Evolutionary conservation across 352 stramenopile species (phyloP).

Genomic region (Phytopythium chamaehyphon): DNA sequence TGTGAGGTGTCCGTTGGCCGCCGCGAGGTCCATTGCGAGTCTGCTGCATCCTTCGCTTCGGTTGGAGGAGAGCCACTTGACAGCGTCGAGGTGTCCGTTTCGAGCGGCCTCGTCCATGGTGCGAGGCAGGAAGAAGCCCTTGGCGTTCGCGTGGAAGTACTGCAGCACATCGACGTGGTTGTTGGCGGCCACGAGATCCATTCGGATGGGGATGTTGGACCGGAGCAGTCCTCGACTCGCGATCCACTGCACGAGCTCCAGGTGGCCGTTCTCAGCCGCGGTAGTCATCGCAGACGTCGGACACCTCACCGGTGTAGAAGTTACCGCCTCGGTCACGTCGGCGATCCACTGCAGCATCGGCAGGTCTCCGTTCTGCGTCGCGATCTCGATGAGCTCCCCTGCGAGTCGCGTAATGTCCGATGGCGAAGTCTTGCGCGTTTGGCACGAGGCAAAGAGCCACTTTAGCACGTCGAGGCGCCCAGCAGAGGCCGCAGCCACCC

Average conservation of each 20-base stretch:
- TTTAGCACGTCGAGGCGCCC: constrained; percentile 13
- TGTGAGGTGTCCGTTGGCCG: constrained; percentile 16
- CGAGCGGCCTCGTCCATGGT: constrained; percentile 14
- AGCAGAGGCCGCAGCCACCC: constrained; percentile 6
- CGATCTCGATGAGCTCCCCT: constrained; percentile 5
- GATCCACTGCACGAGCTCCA: constrained; percentile 13
- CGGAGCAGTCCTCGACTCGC: constrained; percentile 3
- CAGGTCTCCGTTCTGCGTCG: constrained; percentile 12
- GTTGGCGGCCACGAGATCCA: constrained; percentile 13
- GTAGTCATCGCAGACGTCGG: constrained; percentile 11
- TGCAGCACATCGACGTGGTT: constrained; percentile 12
- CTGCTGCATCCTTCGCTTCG: constrained; percentile 16
- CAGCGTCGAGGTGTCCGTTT: constrained; percentile 6
- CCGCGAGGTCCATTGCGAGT: constrained; percentile 13
- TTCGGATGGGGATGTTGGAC: constrained; percentile 8
- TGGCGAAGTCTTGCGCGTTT: not conserved
- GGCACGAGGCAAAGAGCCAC: constrained; percentile 8
- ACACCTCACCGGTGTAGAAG: constrained; percentile 6
- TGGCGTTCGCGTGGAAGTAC: constrained; percentile 6
- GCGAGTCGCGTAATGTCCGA: constrained; percentile 7
- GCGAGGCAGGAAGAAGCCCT: not conserved
- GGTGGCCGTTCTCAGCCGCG: constrained; percentile 9
- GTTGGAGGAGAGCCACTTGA: constrained; percentile 19
- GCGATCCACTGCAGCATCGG: constrained; percentile 12
- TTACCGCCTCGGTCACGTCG: constrained; percentile 6